Evolutionary conservation across 805 yeast genomes (phyloP), one percentile per base, ranked within the genome.

Genomic region (Candida loeiensis): DNA sequence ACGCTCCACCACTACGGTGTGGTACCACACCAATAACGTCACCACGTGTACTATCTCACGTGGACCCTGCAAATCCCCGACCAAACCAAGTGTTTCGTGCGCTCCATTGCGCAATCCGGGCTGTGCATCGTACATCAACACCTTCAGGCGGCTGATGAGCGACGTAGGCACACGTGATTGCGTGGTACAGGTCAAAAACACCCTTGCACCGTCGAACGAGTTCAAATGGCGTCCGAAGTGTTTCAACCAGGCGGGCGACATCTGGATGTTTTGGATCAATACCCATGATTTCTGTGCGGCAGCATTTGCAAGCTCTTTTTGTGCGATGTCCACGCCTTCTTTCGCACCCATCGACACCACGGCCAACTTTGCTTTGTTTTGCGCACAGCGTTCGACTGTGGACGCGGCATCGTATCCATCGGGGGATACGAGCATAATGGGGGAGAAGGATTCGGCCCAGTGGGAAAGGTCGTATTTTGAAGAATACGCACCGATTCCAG

Each of bases 201-300:
- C 41, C 37, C 76, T 73, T 1, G 64, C 34, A 11, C 24, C n/a
- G 5, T 20, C 26, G 32, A 31, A 30, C 16, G 43, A 3, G 21
- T 63, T 69, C 33, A 79, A 55, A n/a, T 56, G 53, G 48, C 72
- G 76, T 36, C 71, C 80, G 14, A 85, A 58, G 7, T 64, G 53
- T 11, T 71, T 75, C 19, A 85, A 61, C 88, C 95, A 83, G 3
- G 54, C 57, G 1, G 74, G 63, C 0, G 93, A 77, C 71, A 84
- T 73, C 44, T 91, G 96, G 9, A 86, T 65, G 53, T 90, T 90
- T 54, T 91, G 95, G 21, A 91, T 58, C 20, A 90, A 50, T 0
- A 91, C 58, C 96, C 96, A 88, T 1, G 57, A 50, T 0, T 86
- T 88, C 1, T 54, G 53, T n/a, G 55, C 61, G 1, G 71, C 53